Percentiles rank a stretch among this genome's conserved stretches.
Conservation (phyloP, 768 basidiomycete genomes). For the Tubosaeta sp. region DNA sequence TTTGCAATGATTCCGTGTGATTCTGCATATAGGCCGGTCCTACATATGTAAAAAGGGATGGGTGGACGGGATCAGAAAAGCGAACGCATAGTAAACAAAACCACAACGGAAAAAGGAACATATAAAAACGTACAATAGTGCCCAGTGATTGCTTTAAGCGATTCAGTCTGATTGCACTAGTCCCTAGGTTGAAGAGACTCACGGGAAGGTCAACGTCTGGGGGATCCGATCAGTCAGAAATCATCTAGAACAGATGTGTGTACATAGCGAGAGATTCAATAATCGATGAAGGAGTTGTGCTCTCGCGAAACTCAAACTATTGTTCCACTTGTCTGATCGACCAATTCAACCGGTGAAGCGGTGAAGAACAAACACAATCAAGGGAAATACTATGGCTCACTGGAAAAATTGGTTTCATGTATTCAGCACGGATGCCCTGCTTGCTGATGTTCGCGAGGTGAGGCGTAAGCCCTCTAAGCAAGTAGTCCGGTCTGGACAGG, state of each 20-base stretch:
- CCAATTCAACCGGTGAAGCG: not conserved
- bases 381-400: slow-evolving; percentile 38
- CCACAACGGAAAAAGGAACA: slow-evolving; percentile 13
- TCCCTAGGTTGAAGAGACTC: slow-evolving; percentile 29
- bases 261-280: not conserved
- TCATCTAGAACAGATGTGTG: not conserved
- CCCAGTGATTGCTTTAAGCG: slow-evolving; percentile 74
- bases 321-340: too few relatives aligned
- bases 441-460: slow-evolving; percentile 71
- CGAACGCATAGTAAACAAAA: not conserved
- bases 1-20: slow-evolving; percentile 88
- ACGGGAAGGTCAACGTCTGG: slow-evolving; percentile 86
- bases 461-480: slow-evolving; percentile 76
- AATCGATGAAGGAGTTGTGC: not conserved
- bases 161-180: not conserved
- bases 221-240: not conserved
- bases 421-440: slow-evolving; percentile 75
- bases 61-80: too few relatives aligned
- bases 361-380: not conserved
- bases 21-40: slow-evolving; percentile 84
- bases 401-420: slow-evolving; percentile 78
- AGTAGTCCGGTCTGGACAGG: slow-evolving; percentile 61
- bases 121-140: slow-evolving; percentile 60
- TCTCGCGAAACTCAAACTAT: too few relatives aligned
- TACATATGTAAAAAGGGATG: slow-evolving; percentile 21